Evolutionary conservation across 257 asterid species (phyloP).

Genomic region (Coffea eugenioides): DNA sequence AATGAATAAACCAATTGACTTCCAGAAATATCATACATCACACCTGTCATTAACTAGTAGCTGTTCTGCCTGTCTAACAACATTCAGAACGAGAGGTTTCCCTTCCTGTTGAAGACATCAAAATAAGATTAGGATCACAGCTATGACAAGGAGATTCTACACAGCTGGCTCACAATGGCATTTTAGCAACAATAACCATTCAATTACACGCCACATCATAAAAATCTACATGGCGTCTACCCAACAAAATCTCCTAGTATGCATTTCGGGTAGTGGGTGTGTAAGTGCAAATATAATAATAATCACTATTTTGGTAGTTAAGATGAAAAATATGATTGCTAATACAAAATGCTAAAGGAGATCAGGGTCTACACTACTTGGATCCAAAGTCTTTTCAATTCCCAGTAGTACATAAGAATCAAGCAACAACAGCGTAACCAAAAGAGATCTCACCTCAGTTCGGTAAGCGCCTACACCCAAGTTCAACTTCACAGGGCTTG

Average conservation of each 20-base stretch:
- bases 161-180: background rate
- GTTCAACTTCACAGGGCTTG: slow-evolving; percentile 83
- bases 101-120: slow-evolving; percentile 65
- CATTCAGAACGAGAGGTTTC: slow-evolving; percentile 92
- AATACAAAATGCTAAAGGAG: background rate
- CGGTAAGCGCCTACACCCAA: slow-evolving; percentile 99
- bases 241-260: background rate
- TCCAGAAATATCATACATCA: slow-evolving; percentile 3
- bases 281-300: no score
- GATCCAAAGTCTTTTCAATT: background rate
- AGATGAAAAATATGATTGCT: background rate
- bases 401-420: background rate
- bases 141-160: background rate
- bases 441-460: slow-evolving; percentile 63
- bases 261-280: background rate
- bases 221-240: background rate
- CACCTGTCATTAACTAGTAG: slow-evolving; percentile 77
- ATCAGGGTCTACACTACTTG: background rate
- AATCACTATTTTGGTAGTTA: no score
- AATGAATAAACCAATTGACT: background rate
- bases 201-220: background rate
- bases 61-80: slow-evolving; percentile 87
- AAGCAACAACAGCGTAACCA: background rate
- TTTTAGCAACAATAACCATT: background rate
- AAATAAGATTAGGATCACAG: background rate